phyloP scores from a whole-genome alignment of 164 flowering plant species.

The Nymphaea thermarum region DNA sequence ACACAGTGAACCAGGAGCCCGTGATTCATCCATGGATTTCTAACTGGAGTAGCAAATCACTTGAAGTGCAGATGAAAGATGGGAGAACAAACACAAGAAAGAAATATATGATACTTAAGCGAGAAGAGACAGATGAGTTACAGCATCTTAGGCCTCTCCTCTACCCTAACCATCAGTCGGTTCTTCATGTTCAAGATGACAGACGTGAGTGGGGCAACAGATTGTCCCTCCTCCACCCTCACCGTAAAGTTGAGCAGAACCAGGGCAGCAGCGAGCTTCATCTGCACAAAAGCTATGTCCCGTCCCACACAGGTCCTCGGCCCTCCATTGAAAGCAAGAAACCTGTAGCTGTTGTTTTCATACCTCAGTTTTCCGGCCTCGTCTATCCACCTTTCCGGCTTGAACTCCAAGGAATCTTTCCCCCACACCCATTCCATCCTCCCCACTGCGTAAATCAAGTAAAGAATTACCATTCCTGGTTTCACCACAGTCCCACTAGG shows the following conservation, averaged over 20 bases:
- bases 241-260: conserved; percentile 17
- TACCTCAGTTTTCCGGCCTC: conserved; percentile 14
- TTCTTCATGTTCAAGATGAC: conserved; percentile 15
- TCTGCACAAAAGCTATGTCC: conserved; percentile 24
- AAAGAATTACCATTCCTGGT: conserved; percentile 5
- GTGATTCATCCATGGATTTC: not conserved
- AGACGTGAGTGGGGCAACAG: conserved; percentile 10
- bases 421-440: conserved; percentile 30
- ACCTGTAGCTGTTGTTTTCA: conserved; percentile 18
- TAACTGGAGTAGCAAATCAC: not conserved
- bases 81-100: not conserved
- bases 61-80: not conserved
- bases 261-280: conserved; percentile 23
- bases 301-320: conserved; percentile 38
- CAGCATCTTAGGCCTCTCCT: not conserved
- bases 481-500: conserved; percentile 17
- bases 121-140: no score
- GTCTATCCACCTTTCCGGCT: conserved; percentile 29
- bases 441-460: conserved; percentile 19
- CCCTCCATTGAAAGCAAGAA: conserved; percentile 23
- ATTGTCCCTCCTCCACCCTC: conserved; percentile 22
- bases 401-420: conserved; percentile 23
- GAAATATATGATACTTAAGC: no score
- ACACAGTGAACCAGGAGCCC: not conserved
- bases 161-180: conserved; percentile 20